Evolutionary conservation across 257 asterid genomes (phyloP), one percentile per base, ranked within the genome.

Genomic region (Nicotiana sylvestris): DNA sequence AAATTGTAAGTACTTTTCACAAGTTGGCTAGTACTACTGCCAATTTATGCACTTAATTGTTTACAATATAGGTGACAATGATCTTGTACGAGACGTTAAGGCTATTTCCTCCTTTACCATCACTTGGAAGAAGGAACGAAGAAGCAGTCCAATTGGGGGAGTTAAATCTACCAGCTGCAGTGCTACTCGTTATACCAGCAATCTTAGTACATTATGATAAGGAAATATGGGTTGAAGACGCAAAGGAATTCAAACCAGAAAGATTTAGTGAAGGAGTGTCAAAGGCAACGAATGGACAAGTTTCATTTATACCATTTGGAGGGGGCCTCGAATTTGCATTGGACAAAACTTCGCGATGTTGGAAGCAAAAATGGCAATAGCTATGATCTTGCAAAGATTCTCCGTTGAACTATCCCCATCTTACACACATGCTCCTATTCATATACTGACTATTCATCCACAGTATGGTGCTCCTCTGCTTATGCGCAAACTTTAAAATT

Each of bases 301-400:
- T 61, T 4, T n/a, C 81, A 6, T 86, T 84, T 60, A 62, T 86
- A 32, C 89, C 89, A 49, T 86, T 84, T 78, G 78, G 86, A 15
- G 62, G 87, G 89, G 89, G 4, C 87, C 89, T n/a, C 67, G 89
- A 60, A 82, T 84, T 2, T 86, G 89, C 51, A 84, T 86, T 7
- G 89, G 89, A 15, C 85, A 82, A n/a, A 81, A 84, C 68, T 86
- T 84, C 33, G 68, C 89, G 0, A 66, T 84, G 86, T 9, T 86
- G 17, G 89, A 86, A 76, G 87, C 86, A 13, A 86, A 82, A 78
- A 1, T 84, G 67, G 86, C 89, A 0, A 15, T 86, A 68, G 76
- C 87, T 56, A 86, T 86, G 89, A 84, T 86, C 58, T 74, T 86
- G 10, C 89, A 84, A 37, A 67, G 80, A 3, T 86, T 84, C 53